Evolutionary conservation across 2,329 filamentous ascomycete species (phyloP).

Genomic region (Eutypella sp.): DNA sequence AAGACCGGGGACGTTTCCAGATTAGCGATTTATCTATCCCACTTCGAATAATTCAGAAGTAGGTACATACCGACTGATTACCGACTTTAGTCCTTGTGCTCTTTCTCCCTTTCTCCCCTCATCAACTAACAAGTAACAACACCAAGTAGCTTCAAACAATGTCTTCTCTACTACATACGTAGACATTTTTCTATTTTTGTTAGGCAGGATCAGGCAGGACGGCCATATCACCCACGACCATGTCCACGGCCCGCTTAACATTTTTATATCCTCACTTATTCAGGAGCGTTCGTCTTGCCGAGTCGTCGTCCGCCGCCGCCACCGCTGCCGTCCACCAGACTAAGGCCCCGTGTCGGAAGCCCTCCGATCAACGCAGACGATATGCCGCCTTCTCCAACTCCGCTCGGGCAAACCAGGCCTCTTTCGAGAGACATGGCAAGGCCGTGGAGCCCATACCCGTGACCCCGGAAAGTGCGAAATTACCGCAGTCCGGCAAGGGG

Average conservation of each 20-base stretch:
- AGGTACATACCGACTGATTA: no score
- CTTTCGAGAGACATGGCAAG: constrained; percentile 55
- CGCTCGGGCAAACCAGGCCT: constrained; percentile 32
- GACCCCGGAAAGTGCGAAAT: constrained; percentile 23
- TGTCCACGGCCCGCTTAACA: constrained; percentile 58
- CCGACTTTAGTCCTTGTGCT: no score
- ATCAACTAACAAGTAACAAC: no score
- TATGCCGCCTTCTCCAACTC: constrained; percentile 34
- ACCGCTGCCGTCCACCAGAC: no score
- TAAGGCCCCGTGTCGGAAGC: constrained; percentile 31
- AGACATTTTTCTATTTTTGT: constrained; percentile 2
- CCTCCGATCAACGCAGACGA: constrained; percentile 20
- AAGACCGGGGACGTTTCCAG: no score
- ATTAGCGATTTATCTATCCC: no score
- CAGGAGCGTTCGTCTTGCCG: constrained; percentile 43
- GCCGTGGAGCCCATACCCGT: constrained; percentile 49
- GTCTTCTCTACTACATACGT: constrained; percentile 5
- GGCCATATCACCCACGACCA: no score
- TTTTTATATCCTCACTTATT: constrained; percentile 67
- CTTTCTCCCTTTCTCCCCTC: no score
- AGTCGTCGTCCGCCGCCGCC: no score
- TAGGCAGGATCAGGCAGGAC: no score
- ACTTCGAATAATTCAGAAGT: no score
- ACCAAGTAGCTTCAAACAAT: constrained; percentile 4
- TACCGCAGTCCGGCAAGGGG: constrained; percentile 16